Conservation (phyloP, 345 rosid species). For the Cardamine chenopodiifolia region DNA sequence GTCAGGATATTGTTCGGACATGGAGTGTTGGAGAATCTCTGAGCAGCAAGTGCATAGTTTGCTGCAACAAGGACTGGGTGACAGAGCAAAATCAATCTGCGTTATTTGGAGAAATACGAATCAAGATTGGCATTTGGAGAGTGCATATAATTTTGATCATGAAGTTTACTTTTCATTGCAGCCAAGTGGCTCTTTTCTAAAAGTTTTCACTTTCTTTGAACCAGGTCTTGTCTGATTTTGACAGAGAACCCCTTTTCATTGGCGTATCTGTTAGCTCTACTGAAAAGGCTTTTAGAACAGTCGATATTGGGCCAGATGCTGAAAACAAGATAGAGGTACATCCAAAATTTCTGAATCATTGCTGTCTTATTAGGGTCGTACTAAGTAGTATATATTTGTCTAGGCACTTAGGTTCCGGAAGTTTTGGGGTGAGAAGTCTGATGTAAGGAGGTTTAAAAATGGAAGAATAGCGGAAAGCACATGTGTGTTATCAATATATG, state of each 20-base stretch:
- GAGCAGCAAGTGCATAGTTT: slow-evolving; percentile 74
- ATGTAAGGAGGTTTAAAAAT: slow-evolving; percentile 90
- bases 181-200: slow-evolving; percentile 15
- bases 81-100: slow-evolving; percentile 74
- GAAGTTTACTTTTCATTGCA: not conserved
- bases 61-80: slow-evolving; percentile 73
- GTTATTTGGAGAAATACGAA: slow-evolving; percentile 73
- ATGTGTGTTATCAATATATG: slow-evolving; percentile 50
- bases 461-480: slow-evolving; percentile 95
- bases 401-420: slow-evolving; percentile 73
- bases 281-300: slow-evolving; percentile 71
- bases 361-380: slow-evolving; percentile 7
- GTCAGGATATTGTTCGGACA: slow-evolving; percentile 80
- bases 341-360: not conserved
- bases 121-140: slow-evolving; percentile 60
- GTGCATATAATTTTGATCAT: slow-evolving; percentile 49
- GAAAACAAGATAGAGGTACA: slow-evolving; percentile 87
- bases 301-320: slow-evolving; percentile 90
- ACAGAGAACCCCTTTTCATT: slow-evolving; percentile 64
- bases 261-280: slow-evolving; percentile 75
- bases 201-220: slow-evolving; percentile 23
- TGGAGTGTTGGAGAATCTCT: slow-evolving; percentile 83
- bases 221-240: slow-evolving; percentile 76
- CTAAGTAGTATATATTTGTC: slow-evolving; percentile 23
- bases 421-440: slow-evolving; percentile 94